Evolutionary conservation across 108 stramenopile genomes (phyloP), one percentile per base, ranked within the genome.

Genomic region (Pseudonitzschia pungens): DNA sequence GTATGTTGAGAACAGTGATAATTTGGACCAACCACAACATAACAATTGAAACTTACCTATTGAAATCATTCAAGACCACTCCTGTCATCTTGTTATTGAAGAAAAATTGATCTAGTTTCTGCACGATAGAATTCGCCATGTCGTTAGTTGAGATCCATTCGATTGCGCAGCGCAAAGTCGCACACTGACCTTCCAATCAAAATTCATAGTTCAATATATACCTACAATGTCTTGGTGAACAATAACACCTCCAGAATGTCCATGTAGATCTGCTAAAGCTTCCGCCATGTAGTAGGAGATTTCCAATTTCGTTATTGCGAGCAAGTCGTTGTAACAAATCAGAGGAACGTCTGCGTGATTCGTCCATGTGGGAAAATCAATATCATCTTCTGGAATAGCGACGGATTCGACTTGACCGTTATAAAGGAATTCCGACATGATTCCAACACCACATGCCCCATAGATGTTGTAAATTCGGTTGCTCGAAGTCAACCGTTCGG

Each of bases 51-150:
- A 33, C 40, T 31, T 40, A 62, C 60, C 60, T 62, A 60, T 92
- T 92, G 70, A 84, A 92, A 55, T 92, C 91, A 21, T 88, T 87
- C 31, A 92, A 67, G 63, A 87, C 89, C 20, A 91, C 73, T 36
- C 67, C 31, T 4, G 60, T 81, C 76, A 77, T 77, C 51, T 68
- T 44, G 58, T 73, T 32, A 65, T 66, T 62, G 22, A 83, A 79
- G 15, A 89, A 71, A 76, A 78, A 89, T 70, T 92, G 91, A 51
- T 79, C 75, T 1, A 88, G 70, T 70, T 92, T 62, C 60, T 62
- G 90, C 11, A 89, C 24, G 26, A 36, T 36, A 2, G 20, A 20
- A 26, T 22, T 24, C 24, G 5, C 16, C 3, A 18, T 11, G 10
- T 48, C 45, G 45, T 48, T 48, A 48, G 45, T 48, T 48, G 45